phyloP scores from a whole-genome alignment of 2,329 filamentous ascomycete species.

The Knufia fluminis region DNA sequence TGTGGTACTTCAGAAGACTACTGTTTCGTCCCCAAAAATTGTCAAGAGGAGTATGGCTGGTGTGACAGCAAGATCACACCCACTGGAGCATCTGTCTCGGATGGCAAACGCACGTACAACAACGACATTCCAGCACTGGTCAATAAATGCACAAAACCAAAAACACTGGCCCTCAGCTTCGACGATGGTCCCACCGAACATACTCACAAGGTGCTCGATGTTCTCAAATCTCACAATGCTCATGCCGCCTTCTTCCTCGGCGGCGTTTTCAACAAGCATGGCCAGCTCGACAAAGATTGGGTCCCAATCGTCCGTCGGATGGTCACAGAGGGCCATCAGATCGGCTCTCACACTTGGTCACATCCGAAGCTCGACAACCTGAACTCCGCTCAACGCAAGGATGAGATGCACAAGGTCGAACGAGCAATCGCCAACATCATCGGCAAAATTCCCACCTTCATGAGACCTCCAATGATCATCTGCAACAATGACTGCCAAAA shows the following conservation, averaged over 20 bases:
- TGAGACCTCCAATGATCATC: constrained; percentile 43
- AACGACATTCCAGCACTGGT: constrained; percentile 28
- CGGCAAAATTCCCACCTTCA: constrained; percentile 43
- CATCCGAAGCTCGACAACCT: constrained; percentile 39
- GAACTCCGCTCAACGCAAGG: constrained; percentile 28
- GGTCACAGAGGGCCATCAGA: constrained; percentile 39
- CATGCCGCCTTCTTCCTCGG: constrained; percentile 61
- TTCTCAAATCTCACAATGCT: constrained; percentile 50
- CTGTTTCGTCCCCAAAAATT: constrained; percentile 18
- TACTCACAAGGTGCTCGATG: constrained; percentile 52
- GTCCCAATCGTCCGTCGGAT: constrained; percentile 33
- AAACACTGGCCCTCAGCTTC: constrained; percentile 57
- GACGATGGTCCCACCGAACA: constrained; percentile 58
- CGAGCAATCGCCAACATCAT: constrained; percentile 39
- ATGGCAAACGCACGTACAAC: constrained; percentile 8
- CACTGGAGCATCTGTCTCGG: constrained; percentile 12
- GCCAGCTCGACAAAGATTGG: constrained; percentile 35
- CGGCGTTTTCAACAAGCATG: constrained; percentile 39
- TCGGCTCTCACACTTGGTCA: constrained; percentile 45
- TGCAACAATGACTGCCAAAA: constrained; percentile 34
- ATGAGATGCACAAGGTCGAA: constrained; percentile 41
- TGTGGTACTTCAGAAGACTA: constrained; percentile 16
- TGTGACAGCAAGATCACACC: constrained; percentile 19
- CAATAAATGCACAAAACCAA: constrained; percentile 36
- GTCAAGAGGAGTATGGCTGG: constrained; percentile 16